Base-by-base conservation (phyloP, 768 basidiomycete genomes). In the Candolleomyces eurysporus region DNA sequence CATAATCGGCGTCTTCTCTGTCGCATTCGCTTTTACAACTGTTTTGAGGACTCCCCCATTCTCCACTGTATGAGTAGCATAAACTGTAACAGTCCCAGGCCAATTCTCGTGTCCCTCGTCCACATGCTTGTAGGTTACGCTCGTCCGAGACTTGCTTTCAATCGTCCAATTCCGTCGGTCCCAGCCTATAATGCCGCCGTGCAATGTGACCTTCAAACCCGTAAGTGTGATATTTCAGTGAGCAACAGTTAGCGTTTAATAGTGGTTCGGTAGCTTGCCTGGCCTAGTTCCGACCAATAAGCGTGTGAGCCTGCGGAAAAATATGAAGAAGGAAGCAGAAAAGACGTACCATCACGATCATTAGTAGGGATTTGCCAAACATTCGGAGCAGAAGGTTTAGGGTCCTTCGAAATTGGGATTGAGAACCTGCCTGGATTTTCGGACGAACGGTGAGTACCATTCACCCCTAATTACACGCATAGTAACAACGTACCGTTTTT, bases 151-250 rank as follows among this genome's bases (percentile, higher is more conserved):
- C 62, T 72, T 75, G 13, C 73, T 69, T 0, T 79, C 76, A 6
- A 84, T 61, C 2, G 78, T 83, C 84, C 85, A 87, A 69, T 80
- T 82, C 7, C 81, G 78, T 16, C 79, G 76, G 65, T 87, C 86
- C 78, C 81, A 88, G 19, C 85, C 85, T 56, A 75, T 71, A 17
- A 78, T 77, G 1, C 85, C 84, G 0, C 85, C 85, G 67, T 86
- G 85, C 1, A 86, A 72, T 2, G 83, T 84, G 39, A 82, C 81
- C 69, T 79, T 10, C 68, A 68, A 68, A 56, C 31, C 19, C 16
- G 57, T 40, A 5, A n/a, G 46, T 48, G 26, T 21, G n/a, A 40
- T 32, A 16, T 6, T 17, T 9, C n/a, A n/a, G 53, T 31, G 39
- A 36, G 11, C 36, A 36, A 8, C 11, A 7, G 6, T 8, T 36